Base-by-base conservation (phyloP, 768 basidiomycete species). In the Boletus pseudopeckii region DNA sequence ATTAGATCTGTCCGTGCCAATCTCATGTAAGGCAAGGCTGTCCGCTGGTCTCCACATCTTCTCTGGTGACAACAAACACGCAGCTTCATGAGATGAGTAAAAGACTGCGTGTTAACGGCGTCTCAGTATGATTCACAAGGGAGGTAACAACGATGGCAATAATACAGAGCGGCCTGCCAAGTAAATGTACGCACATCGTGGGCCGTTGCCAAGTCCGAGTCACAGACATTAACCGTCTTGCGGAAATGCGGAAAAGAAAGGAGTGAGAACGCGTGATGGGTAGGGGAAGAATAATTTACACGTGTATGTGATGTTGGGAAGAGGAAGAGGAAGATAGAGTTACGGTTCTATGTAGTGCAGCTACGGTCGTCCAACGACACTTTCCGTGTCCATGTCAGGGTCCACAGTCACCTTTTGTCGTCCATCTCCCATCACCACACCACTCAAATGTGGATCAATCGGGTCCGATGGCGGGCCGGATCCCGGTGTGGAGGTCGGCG, bases 401-500 rank as follows among this genome's bases (percentile, higher is more conserved):
- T 72, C 70, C 37, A 52, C 54, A 9, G 53, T 45, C 43, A 40
- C 59, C 39, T 71, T 71, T 52, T 60, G 59, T 59, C 58, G 61
- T 22, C 47, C 55, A n/a, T 70, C 71, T 11, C 51, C 50, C 1
- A 61, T 46, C 40, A 68, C 70, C 32, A 64, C 70, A 0, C 48
- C 58, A 15, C 56, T 68, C 22, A 70, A 37, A 56, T 72, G 68
- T 5, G 71, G 69, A 22, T 71, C 71, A 34, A 71, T 71, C 3
- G 69, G 44, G 40, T 71, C 69, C 7, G 69, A 71, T 0, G 69
- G 50, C 7, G 69, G 69, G 7, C 69, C 71, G 34, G 69, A 71
- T 17, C 65, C 65, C 0, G 69, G 72, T 1, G 71, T 71, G 17
- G 71, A 72, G 14, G 70, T 71, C 14, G 69, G 67, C 5, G 71